Conservation (phyloP, 129 eudicot genomes). For the Daucus carota region DH1_v3.0 NC_030385.2:38002001-38002500, state of each 20-base stretch:
- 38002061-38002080: conserved; percentile 12
- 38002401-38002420: not conserved
- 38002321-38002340: not conserved
- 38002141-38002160: conserved; percentile 11
- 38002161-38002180: conserved; percentile 16
- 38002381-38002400: not conserved
- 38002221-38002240: conserved; percentile 10
- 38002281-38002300: not conserved
- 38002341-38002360: not conserved
- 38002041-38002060: conserved; percentile 14
- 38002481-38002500: not conserved
- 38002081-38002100: conserved; percentile 10
- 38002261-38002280: not conserved
- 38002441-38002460: not conserved
- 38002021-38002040: conserved; percentile 16
- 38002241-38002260: conserved; percentile 3
- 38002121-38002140: conserved; percentile 14
- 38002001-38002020: conserved; percentile 16
- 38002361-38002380: not conserved
- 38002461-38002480: not conserved
- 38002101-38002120: conserved; percentile 7
- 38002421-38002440: not conserved
- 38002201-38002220: conserved; percentile 13
- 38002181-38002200: conserved; percentile 14
- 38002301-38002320: not conserved